Percentiles rank a stretch among this genome's conserved stretches.
Conservation (phyloP, 441 rosid genomes). For the Eutrema salsugineum region DNA sequence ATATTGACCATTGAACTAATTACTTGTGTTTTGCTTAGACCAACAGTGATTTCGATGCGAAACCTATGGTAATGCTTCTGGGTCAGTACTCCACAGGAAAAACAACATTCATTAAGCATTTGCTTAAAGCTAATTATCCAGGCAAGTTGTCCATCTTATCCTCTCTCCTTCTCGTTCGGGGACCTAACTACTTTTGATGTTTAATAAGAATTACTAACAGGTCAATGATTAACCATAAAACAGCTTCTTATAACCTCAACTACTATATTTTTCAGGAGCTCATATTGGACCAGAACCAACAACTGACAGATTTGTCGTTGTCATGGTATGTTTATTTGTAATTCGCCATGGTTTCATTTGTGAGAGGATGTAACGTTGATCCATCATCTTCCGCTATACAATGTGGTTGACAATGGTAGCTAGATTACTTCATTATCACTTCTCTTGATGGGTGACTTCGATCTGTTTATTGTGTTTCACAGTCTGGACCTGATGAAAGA, state of each 20-base stretch:
- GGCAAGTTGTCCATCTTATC: slow-evolving; percentile 41
- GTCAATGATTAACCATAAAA: background rate
- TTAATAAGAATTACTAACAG: background rate
- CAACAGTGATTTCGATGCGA: slow-evolving; percentile 96
- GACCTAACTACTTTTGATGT: background rate
- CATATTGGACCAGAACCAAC: slow-evolving; percentile 99
- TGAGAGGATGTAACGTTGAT: background rate
- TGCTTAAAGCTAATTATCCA: slow-evolving; percentile 80
- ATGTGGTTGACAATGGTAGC: background rate
- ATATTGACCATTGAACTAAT: slow-evolving; percentile 2
- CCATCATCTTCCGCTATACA: background rate
- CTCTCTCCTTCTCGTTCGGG: background rate
- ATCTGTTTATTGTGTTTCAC: slow-evolving; percentile 20
- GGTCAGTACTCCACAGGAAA: slow-evolving; percentile 99
- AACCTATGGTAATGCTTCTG: slow-evolving; percentile 98
- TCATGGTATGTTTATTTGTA: slow-evolving; percentile 60
- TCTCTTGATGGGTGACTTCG: background rate
- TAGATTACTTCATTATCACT: slow-evolving; percentile 7
- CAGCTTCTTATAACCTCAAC: background rate
- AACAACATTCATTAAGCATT: slow-evolving; percentile 95
- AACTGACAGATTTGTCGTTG: slow-evolving; percentile 96
- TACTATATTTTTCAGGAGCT: slow-evolving; percentile 59
- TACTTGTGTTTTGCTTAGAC: slow-evolving; percentile 44
- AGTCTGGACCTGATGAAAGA: slow-evolving; percentile 97
- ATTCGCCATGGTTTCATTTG: background rate